Evolutionary conservation across 805 yeast species (phyloP).

Genomic region (Sugiyamaella mastotermitis): DNA sequence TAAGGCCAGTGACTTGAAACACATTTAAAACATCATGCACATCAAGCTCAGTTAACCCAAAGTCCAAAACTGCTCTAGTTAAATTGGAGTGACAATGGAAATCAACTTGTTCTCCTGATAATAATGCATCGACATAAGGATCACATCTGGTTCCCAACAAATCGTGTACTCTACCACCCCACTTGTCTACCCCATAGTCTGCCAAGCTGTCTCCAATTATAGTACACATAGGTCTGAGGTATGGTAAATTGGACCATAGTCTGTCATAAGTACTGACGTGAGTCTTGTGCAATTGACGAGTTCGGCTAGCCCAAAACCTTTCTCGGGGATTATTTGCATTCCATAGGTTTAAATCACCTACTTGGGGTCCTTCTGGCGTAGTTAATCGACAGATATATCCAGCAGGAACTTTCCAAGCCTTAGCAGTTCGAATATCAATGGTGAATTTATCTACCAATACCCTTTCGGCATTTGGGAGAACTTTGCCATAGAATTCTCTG

Average conservation of each 20-base stretch:
- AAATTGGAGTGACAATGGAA: slow-evolving; percentile 64
- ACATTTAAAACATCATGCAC: slow-evolving; percentile 67
- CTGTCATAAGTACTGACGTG: slow-evolving; percentile 59
- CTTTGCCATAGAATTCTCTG: slow-evolving; percentile 38
- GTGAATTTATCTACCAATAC: slow-evolving; percentile 37
- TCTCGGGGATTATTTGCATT: slow-evolving; percentile 55
- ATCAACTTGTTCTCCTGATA: slow-evolving; percentile 60
- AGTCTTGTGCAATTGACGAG: slow-evolving; percentile 58
- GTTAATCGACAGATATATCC: slow-evolving; percentile 53
- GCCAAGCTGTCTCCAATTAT: slow-evolving; percentile 53
- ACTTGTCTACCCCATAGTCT: slow-evolving; percentile 52
- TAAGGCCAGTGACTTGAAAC: slow-evolving; percentile 63
- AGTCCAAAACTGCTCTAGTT: slow-evolving; percentile 51
- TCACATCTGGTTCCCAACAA: slow-evolving; percentile 65
- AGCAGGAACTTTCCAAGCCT: slow-evolving; percentile 59
- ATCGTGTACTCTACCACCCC: slow-evolving; percentile 64
- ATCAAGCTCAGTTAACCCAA: slow-evolving; percentile 58
- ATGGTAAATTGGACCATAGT: slow-evolving; percentile 63
- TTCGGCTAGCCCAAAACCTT: slow-evolving; percentile 63
- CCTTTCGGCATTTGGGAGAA: slow-evolving; percentile 41
- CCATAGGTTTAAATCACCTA: slow-evolving; percentile 65
- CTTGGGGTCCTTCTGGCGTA: slow-evolving; percentile 67
- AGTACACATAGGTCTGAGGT: slow-evolving; percentile 56
- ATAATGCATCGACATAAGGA: slow-evolving; percentile 58
- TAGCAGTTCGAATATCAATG: slow-evolving; percentile 52